These are phyloP conservation scores for Suhomyces maxii DNA, from an alignment of 1,139 yeast species.

Conservation along the genomic window DNA sequence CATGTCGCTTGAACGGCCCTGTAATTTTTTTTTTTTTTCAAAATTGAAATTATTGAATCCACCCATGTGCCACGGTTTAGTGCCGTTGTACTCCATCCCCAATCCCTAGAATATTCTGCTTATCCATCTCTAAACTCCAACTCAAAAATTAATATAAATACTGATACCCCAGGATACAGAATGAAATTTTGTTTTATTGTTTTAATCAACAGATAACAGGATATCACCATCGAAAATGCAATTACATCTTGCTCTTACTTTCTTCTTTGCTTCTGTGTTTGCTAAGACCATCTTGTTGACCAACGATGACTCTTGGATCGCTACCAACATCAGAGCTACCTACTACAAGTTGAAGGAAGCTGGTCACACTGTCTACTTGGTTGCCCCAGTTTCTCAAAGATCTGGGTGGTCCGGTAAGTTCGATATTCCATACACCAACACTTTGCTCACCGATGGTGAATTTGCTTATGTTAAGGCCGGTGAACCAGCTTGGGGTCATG, in stretches of 20 bases:
- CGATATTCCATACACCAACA: conserved; percentile 42
- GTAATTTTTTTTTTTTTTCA: neutral
- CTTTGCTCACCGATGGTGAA: conserved; percentile 44
- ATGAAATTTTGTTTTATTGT: neutral
- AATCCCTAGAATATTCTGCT: neutral
- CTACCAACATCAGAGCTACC: conserved; percentile 61
- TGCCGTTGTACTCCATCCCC: neutral
- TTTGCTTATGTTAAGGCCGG: conserved; percentile 43
- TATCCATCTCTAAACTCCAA: neutral
- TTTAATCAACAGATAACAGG: neutral
- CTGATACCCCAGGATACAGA: too few species aligned
- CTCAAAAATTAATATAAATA: too few species aligned
- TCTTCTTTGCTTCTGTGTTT: conserved; percentile 15
- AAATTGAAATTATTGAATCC: too few species aligned
- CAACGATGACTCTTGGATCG: conserved; percentile 61
- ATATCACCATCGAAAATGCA: conserved; percentile 11
- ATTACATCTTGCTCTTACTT: conserved; percentile 11
- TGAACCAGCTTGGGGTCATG: conserved; percentile 51
- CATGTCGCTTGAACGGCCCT: neutral
- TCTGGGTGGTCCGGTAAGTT: conserved; percentile 62
- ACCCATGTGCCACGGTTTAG: neutral
- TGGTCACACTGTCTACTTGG: conserved; percentile 55
- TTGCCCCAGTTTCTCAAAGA: conserved; percentile 60
- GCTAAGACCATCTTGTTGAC: conserved; percentile 54
- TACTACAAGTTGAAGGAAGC: conserved; percentile 54